Base-by-base conservation (phyloP, 1,284 basidiomycete species). In the Papiliotrema laurentii region DNA sequence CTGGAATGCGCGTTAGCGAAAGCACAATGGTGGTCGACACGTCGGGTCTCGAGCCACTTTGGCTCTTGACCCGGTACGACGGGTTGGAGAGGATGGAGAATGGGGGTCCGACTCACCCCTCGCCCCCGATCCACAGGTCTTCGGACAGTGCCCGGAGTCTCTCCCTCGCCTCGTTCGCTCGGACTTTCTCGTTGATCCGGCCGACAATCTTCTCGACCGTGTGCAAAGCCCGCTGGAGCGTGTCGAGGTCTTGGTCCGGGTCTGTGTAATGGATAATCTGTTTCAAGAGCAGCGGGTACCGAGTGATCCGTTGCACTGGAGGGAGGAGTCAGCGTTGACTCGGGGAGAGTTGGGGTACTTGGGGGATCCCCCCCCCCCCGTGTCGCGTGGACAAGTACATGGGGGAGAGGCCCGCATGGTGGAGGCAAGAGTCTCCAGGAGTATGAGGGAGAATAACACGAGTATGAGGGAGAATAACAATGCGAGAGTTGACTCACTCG, bases 291-390 rank as follows among this genome's bases (percentile, higher is more conserved):
- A 97, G 77, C 0, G 92, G 92, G 67, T 96, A 97, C 51, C 89
- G 79, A 1, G 92, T 94, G 46, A 96, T 83, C 13, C 92, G 83
- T 82, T 97, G 93, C 92, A 97, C 89, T 91, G 50, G n/a, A n/a
- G n/a, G n/a, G n/a, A n/a, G n/a, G n/a, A n/a, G n/a, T n/a, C n/a
- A n/a, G n/a, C n/a, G n/a, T n/a, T n/a, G n/a, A n/a, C n/a, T n/a
- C n/a, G n/a, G n/a, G n/a, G n/a, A n/a, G n/a, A n/a, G n/a, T n/a
- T n/a, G n/a, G n/a, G n/a, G n/a, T n/a, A n/a, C n/a, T n/a, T n/a
- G n/a, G n/a, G n/a, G n/a, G n/a, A n/a, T n/a, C n/a, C n/a, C n/a
- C n/a, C n/a, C n/a, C n/a, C n/a, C n/a, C n/a, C n/a, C n/a, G n/a
- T n/a, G n/a, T n/a, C n/a, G n/a, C n/a, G n/a, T n/a, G n/a, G n/a